phyloP scores from a whole-genome alignment of 495 filamentous ascomycete genomes.

The Neurospora sp. region DNA sequence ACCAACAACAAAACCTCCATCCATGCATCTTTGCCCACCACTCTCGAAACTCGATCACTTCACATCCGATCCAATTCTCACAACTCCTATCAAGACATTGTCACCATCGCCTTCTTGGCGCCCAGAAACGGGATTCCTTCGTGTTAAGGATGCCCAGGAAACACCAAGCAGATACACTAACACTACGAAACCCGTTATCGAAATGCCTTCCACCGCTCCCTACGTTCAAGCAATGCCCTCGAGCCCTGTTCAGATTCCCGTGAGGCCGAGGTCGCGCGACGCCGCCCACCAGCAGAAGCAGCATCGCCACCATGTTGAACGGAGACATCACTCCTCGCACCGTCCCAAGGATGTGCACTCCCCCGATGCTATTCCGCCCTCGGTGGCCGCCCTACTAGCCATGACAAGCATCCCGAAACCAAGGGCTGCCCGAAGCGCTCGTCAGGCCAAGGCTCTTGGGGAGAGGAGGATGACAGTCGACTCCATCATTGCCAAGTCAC shows the following conservation, averaged over 20 bases:
- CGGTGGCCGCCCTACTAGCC: constrained; percentile 49
- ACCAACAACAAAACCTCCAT: background rate
- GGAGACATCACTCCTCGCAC: constrained; percentile 5
- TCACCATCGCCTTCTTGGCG: background rate
- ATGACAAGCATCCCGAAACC: constrained; percentile 48
- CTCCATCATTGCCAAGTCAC: constrained; percentile 36
- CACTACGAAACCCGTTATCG: background rate
- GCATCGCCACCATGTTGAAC: background rate
- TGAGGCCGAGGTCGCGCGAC: constrained; percentile 24
- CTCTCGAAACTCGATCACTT: background rate
- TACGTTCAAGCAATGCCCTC: constrained; percentile 19
- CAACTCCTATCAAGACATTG: background rate
- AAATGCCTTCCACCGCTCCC: background rate
- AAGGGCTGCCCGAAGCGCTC: constrained; percentile 17
- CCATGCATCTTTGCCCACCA: background rate
- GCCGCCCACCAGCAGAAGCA: constrained; percentile 18
- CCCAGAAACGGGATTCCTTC: background rate
- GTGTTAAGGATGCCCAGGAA: background rate
- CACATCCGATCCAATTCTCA: background rate
- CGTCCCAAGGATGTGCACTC: constrained; percentile 32
- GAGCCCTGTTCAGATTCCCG: constrained; percentile 38
- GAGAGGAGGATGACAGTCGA: constrained; percentile 39
- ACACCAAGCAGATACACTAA: background rate
- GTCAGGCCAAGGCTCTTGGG: constrained; percentile 8
- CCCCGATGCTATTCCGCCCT: constrained; percentile 43